phyloP scores from a whole-genome alignment of 176 grass and related monocot genomes.

The Zoysia japonica region DNA sequence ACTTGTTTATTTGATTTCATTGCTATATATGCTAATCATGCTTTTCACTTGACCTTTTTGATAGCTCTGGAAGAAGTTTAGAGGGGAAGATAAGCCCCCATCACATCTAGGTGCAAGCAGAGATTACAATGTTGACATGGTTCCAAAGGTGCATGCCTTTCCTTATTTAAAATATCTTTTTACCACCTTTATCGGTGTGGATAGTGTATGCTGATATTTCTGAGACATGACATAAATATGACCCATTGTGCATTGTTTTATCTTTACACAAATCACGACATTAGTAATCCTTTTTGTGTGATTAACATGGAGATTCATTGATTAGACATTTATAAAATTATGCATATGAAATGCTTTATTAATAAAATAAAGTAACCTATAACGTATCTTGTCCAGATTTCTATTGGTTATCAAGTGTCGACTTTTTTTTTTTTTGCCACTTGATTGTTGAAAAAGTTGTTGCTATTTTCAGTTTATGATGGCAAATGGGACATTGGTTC shows the following conservation, averaged over 20 bases:
- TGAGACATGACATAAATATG: conserved; percentile 4
- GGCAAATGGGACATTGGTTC: conserved; percentile 93
- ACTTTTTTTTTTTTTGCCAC: neutral
- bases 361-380: neutral
- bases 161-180: conserved; percentile 30
- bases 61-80: conserved; percentile 91
- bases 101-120: conserved; percentile 77
- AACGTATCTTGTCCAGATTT: neutral
- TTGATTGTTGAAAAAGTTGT: conserved; percentile 28
- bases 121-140: conserved; percentile 96
- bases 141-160: conserved; percentile 66
- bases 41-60: conserved; percentile 33
- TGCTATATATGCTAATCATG: neutral
- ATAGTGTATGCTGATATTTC: neutral
- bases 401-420: conserved; percentile 7
- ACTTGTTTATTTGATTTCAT: conserved; percentile 3
- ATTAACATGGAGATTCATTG: neutral
- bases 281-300: neutral
- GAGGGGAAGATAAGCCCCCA: conserved; percentile 84
- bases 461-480: conserved; percentile 82
- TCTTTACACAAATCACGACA: neutral
- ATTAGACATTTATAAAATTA: conserved; percentile 1
- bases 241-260: conserved; percentile 9
- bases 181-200: conserved; percentile 4
- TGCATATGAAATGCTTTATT: conserved; percentile 16